These are phyloP conservation scores for Aechmea fasciata DNA, from an alignment of 176 grass and related monocot genomes.

Conservation along the genomic window DNA sequence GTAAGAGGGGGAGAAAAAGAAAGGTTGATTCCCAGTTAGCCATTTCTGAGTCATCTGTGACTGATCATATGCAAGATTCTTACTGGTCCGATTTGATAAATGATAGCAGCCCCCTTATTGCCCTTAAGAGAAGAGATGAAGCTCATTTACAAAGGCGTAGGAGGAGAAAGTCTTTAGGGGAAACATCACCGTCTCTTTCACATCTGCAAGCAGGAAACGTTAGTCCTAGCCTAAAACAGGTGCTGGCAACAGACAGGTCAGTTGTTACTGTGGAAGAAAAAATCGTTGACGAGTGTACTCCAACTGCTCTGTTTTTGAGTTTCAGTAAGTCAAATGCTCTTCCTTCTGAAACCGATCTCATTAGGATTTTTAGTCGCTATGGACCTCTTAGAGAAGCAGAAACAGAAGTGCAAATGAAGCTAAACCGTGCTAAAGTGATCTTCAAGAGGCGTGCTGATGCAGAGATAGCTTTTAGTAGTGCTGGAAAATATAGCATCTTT, in stretches of 20 bases:
- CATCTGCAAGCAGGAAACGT: slow-evolving; percentile 28
- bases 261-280: slow-evolving; percentile 45
- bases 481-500: slow-evolving; percentile 56
- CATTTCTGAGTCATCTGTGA: neutral
- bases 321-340: slow-evolving; percentile 53
- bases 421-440: slow-evolving; percentile 46
- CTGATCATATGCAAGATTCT: slow-evolving; percentile 91
- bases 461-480: slow-evolving; percentile 54
- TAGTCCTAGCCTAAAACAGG: slow-evolving; percentile 29
- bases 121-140: slow-evolving; percentile 8
- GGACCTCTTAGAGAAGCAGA: slow-evolving; percentile 57
- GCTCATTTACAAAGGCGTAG: neutral
- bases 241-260: slow-evolving; percentile 33
- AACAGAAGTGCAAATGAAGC: slow-evolving; percentile 45
- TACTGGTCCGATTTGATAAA: slow-evolving; percentile 93
- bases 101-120: slow-evolving; percentile 23
- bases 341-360: slow-evolving; percentile 55
- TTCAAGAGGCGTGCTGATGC: slow-evolving; percentile 66
- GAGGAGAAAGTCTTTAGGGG: slow-evolving; percentile 19
- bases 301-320: slow-evolving; percentile 64
- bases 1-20: slow-evolving; percentile 64
- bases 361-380: slow-evolving; percentile 51
- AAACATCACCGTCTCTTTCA: slow-evolving; percentile 13
- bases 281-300: slow-evolving; percentile 40
- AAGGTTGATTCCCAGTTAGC: slow-evolving; percentile 19